Base-by-base conservation (phyloP, 1,284 basidiomycete genomes). In the Ganoderma sinense region DNA sequence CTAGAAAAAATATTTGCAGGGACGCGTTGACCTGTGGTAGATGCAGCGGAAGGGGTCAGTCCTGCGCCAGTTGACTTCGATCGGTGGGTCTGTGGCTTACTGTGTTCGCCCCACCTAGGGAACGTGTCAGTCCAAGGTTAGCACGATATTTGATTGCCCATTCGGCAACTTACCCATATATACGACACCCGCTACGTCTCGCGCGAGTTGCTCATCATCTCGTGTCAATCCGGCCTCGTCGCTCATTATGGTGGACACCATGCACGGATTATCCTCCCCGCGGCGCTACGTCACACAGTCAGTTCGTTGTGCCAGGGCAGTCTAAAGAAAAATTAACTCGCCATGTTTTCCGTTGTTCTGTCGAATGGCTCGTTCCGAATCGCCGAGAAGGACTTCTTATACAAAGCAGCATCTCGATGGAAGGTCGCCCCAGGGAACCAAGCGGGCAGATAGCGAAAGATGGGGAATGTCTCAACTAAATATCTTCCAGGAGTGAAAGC, bases 1-100 rank as follows among this genome's bases (percentile, higher is more conserved):
- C 78, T 10, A 83, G 71, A 67, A 83, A 77, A 70, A 83, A 82
- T 59, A 67, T 58, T 70, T 75, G n/a, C 1, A 80, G 61, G 0
- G 74, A 72, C 13, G 80, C 79, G n/a, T 73, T 69, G 8, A 59
- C 67, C 73, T 73, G 31, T 11, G n/a, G 33, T 41, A 18, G 13
- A 6, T 10, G 36, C 6, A 11, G 16, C 40, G 18, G 40, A 18
- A 1, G 13, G 40, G 10, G 36, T 43, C 7, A 26, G 40, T 16
- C 10, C 40, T 10, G 41, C 14, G 14, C 41, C 26, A 36, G 36
- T 10, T 36, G 3, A 2, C 6, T 2, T 7, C 36, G 41, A 23
- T 26, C 10, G n/a, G n/a, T 0, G 6, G 36, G 29, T 6, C 0
- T n/a, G 45, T 20, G 8, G 20, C 60, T 62, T 40, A 62, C 60